Conservation (phyloP, 108 stramenopile species). For the Schizochytrium sp. region DNA sequence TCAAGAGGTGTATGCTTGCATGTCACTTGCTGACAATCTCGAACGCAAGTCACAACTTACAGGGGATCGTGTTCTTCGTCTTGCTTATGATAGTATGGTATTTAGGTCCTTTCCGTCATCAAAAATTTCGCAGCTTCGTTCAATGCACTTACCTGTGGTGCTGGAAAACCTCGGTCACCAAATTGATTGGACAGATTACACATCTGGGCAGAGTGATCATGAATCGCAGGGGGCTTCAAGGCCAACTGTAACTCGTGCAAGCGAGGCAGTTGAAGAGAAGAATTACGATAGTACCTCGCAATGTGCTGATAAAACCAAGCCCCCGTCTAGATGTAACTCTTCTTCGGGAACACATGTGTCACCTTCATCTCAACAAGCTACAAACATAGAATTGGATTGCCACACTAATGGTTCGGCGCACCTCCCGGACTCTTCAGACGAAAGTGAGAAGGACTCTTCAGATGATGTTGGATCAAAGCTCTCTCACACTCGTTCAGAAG, state of each 20-base stretch:
- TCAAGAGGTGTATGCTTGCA: conserved; percentile 30
- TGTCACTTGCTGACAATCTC: conserved; percentile 46
- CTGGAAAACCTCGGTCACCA: conserved; percentile 55
- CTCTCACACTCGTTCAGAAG: background rate
- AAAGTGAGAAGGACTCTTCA: no score
- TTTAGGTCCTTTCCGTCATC: conserved; percentile 39
- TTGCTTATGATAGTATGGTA: conserved; percentile 44
- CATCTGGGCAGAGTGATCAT: background rate
- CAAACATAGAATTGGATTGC: no score
- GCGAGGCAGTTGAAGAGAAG: background rate
- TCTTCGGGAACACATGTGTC: no score
- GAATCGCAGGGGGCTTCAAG: background rate
- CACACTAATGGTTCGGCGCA: background rate
- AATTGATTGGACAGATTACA: conserved; percentile 6
- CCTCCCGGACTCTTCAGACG: background rate
- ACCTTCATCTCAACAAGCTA: no score
- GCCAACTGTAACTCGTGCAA: no score
- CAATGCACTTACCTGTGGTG: conserved; percentile 20
- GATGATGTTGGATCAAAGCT: background rate
- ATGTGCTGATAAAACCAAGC: no score
- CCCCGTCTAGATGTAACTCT: no score
- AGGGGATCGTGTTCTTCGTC: background rate
- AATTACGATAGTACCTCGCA: background rate
- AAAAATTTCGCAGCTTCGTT: conserved; percentile 2
- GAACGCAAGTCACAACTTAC: conserved; percentile 39